Evolutionary conservation across 2,329 filamentous ascomycete species (phyloP), one percentile per base, ranked within the genome.

Genomic region (Epichloe elymi): DNA sequence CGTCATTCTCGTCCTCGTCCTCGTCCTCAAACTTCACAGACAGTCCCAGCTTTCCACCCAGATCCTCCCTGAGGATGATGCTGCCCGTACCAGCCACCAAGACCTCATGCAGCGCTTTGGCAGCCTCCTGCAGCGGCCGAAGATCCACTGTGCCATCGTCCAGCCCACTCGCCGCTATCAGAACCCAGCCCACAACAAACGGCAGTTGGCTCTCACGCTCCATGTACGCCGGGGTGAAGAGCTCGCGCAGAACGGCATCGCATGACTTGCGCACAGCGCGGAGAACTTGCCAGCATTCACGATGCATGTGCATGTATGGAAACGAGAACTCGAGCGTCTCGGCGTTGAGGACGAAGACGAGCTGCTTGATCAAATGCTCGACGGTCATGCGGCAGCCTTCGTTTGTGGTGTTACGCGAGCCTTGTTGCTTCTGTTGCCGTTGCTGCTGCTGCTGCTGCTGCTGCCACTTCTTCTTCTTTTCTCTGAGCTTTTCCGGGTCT

Each of bases 281-380:
- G 10, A 75, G 62, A 3, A 71, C 45, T 14, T 52, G 53, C 70
- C 70, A 74, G 59, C 66, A 70, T 26, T 52, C 49, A 3, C 65
- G 63, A 54, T 74, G 72, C 53, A 75, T 56, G 72, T 54, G 48
- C 39, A 44, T 43, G 50, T 71, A 70, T n/a, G 71, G 68, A 47
- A 72, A 70, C 0, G 57, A 54, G 4, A 71, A 48, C 53, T 70
- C 66, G 1, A 66, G 3, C 0, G 60, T 50, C 53, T 74, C 72
- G 6, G 55, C 58, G 1, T 69, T 56, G 2, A 74, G 59, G 0
- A 65, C 59, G 11, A 64, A 52, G 2, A 58, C 55, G 2, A 74
- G 60, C 3, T 53, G 49, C 41, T 59, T 46, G 23, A 70, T 56
- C 0, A 72, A 62, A 19, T 65, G 42, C 4, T 57, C 56, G 0